These are phyloP conservation scores for Nicotiana otophora DNA, from an alignment of 257 asterid species.

Conservation along the genomic window DNA sequence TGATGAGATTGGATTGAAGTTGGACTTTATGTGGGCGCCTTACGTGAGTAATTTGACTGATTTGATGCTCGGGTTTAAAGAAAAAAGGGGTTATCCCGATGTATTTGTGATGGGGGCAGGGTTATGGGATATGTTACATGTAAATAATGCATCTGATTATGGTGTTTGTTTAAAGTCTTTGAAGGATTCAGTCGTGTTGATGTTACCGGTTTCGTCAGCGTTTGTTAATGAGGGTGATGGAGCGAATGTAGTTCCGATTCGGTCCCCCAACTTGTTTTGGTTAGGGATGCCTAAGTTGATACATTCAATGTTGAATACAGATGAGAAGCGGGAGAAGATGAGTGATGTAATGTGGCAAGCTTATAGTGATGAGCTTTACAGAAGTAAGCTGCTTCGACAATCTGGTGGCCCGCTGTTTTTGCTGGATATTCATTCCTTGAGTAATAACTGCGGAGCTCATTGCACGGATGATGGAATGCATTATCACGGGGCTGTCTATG, in stretches of 20 bases:
- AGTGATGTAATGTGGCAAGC: constrained; percentile 31
- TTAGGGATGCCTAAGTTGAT: constrained; percentile 82
- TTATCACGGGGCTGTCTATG: constrained; percentile 68
- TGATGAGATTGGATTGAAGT: constrained; percentile 71
- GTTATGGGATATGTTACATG: constrained; percentile 88
- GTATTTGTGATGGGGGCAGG: constrained; percentile 90
- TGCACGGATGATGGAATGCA: constrained; percentile 94
- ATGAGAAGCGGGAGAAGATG: constrained; percentile 76
- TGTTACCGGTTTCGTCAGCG: constrained; percentile 51
- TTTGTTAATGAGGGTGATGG: constrained; percentile 7
- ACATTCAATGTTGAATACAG: constrained; percentile 63
- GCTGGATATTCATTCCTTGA: constrained; percentile 58
- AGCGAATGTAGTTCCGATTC: constrained; percentile 12
- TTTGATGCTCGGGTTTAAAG: constrained; percentile 33
- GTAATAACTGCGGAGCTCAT: constrained; percentile 53
- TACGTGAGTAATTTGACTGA: constrained; percentile 61
- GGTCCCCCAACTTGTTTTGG: constrained; percentile 76
- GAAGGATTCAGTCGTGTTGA: constrained; percentile 54
- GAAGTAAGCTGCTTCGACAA: constrained; percentile 47
- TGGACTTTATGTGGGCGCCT: constrained; percentile 92
- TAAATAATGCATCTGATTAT: constrained; percentile 51
- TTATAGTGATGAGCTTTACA: constrained; percentile 44
- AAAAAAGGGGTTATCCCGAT: constrained; percentile 51
- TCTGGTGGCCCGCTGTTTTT: constrained; percentile 66
- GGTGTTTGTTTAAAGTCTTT: constrained; percentile 40